These are phyloP conservation scores for Mycena polygramma DNA, from an alignment of 768 basidiomycete genomes.

Conservation along the genomic window DNA sequence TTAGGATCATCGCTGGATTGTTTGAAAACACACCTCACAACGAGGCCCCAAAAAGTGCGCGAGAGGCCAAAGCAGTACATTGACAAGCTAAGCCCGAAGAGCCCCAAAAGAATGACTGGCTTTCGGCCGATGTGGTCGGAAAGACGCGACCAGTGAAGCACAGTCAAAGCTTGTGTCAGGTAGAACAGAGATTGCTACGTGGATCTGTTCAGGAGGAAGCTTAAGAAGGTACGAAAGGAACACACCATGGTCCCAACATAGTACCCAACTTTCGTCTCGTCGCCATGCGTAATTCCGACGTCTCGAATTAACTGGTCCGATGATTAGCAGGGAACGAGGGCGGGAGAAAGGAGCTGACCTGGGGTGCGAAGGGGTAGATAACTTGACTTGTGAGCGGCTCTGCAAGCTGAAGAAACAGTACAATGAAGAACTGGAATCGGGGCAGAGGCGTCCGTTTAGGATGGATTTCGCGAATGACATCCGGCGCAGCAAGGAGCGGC, in stretches of 20 bases:
- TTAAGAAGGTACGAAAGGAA: conserved; percentile 3
- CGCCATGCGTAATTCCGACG: conserved; percentile 76
- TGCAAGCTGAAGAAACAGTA: conserved; percentile 79
- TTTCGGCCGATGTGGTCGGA: conserved; percentile 83
- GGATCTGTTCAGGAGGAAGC: background rate
- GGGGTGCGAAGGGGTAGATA: conserved; percentile 81
- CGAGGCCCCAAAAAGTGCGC: conserved; percentile 73
- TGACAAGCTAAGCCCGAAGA: conserved; percentile 72
- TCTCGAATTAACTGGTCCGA: conserved; percentile 69
- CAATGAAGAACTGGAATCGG: conserved; percentile 75
- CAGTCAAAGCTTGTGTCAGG: conserved; percentile 77
- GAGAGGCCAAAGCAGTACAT: conserved; percentile 85
- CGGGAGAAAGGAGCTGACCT: conserved; percentile 55
- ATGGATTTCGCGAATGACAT: too few species aligned
- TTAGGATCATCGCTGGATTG: background rate
- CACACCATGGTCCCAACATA: conserved; percentile 82
- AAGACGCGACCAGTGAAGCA: conserved; percentile 80
- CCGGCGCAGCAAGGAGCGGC: too few species aligned
- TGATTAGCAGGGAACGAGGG: background rate
- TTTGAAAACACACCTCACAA: conserved; percentile 58
- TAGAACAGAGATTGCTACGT: conserved; percentile 83
- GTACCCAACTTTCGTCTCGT: conserved; percentile 79
- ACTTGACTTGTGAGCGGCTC: conserved; percentile 85
- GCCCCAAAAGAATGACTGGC: conserved; percentile 76
- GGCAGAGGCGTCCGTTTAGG: conserved; percentile 48